Conservation (phyloP, 345 rosid species). For the Aquilaria yunnanensis region DNA sequence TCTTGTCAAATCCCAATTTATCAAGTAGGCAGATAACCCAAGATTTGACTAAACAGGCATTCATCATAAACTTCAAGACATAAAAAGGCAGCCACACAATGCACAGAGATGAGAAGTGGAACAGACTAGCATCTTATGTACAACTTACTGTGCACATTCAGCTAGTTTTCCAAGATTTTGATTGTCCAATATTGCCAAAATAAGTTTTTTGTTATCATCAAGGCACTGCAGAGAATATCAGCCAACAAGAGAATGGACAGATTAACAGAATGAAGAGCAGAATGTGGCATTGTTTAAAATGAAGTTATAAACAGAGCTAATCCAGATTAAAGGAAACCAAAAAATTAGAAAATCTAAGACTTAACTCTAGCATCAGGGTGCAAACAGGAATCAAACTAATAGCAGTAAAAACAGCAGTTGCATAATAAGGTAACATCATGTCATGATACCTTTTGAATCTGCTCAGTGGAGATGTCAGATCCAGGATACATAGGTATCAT, state of each 20-base stretch:
- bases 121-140: no score
- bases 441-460: constrained; percentile 77
- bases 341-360: background rate
- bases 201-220: constrained; percentile 88
- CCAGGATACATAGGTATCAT: constrained; percentile 68
- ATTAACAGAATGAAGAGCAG: background rate
- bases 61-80: background rate
- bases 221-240: constrained; percentile 58
- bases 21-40: no score
- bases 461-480: constrained; percentile 79
- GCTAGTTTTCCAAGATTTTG: constrained; percentile 85
- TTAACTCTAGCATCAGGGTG: background rate
- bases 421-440: background rate
- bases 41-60: background rate
- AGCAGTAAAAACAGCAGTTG: background rate
- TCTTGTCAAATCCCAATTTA: no score
- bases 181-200: constrained; percentile 86
- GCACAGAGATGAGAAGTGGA: no score
- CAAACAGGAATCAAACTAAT: background rate
- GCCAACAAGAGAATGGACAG: background rate
- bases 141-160: constrained; percentile 87
- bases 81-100: background rate
- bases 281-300: background rate
- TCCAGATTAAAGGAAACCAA: no score
- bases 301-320: background rate